Conservation (phyloP, 2,329 filamentous ascomycete genomes). For the Amesomyces nigricolor region DNA sequence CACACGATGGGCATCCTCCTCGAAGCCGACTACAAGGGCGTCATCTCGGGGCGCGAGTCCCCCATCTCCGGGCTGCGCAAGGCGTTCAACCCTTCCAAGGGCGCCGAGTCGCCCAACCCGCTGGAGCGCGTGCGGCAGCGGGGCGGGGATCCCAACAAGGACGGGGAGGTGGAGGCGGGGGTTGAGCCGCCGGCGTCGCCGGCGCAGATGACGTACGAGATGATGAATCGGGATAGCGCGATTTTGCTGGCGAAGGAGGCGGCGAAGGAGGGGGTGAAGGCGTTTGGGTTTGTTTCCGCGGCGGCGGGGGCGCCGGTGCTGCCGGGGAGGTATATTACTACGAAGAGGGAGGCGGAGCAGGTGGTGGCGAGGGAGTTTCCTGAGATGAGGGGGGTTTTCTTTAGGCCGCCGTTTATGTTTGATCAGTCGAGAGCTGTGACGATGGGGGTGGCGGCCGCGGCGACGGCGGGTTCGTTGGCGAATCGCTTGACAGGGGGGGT, state of each 20-base stretch:
- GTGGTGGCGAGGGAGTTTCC: conserved; percentile 69
- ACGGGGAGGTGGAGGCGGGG: neutral
- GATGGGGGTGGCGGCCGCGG: conserved; percentile 73
- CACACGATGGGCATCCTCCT: conserved; percentile 95
- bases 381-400: conserved; percentile 70
- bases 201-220: conserved; percentile 82
- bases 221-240: conserved; percentile 92
- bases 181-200: conserved; percentile 53
- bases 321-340: conserved; percentile 78
- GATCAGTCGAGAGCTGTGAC: conserved; percentile 78
- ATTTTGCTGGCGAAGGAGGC: conserved; percentile 78
- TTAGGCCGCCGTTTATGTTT: conserved; percentile 84
- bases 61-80: conserved; percentile 71
- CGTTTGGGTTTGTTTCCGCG: conserved; percentile 86
- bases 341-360: conserved; percentile 85
- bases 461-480: conserved; percentile 66
- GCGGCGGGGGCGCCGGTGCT: conserved; percentile 79
- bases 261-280: conserved; percentile 54
- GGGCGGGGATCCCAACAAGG: conserved; percentile 30
- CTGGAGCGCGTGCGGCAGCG: conserved; percentile 55
- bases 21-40: conserved; percentile 95
- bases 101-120: conserved; percentile 59
- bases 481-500: conserved; percentile 73
- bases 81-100: conserved; percentile 66
- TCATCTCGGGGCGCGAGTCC: conserved; percentile 76